Evolutionary conservation across 108 stramenopile genomes (phyloP), one percentile per base, ranked within the genome.

Genomic region (Schizochytrium sp.): DNA sequence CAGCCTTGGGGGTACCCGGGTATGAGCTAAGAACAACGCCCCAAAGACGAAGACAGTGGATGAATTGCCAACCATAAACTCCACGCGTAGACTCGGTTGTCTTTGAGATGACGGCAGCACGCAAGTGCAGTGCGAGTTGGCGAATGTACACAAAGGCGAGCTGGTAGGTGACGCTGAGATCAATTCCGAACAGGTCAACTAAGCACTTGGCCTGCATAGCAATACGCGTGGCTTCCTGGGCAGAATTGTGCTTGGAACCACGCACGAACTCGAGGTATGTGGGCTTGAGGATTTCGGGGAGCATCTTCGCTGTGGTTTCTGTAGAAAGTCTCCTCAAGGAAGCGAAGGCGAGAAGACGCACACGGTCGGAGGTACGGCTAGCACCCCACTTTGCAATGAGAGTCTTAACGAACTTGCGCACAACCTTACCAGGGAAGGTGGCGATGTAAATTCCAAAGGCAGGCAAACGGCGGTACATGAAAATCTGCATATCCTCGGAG

Each of bases 91-190:
- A 93, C 89, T 98, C 97, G 56, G 91, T 88, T 4, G 96, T 96
- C 90, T 96, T 96, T 92, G 98, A 97, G 88, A 95, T 95, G 90
- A 97, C 90, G n/a, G 98, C 98, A 2, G 95, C 91, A 55, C 99
- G 93, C 53, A 98, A 90, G 87, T 97, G 97, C 83, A 99, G 93
- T 46, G 98, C 98, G 90, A 99, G 90, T 88, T 98, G 97, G 44
- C 99, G 96, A 87, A 98, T 97, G 94, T 98, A 99, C 10, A 99
- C 94, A 93, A 99, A 99, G 38, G 98, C 98, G 90, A 98, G 97
- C 89, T 98, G 98, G 92, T 99, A 99, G 10, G 97, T 95, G 50
- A 95, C 94, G 17, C 95, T 96, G 88, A 95, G 93, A 89, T 98
- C 98, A 41, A 98, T 89, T 87, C 95, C 94, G 93, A 98, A 98